Evolutionary conservation across 1,284 basidiomycete genomes (phyloP).

Genomic region (Sporisorium scitamineum): DNA sequence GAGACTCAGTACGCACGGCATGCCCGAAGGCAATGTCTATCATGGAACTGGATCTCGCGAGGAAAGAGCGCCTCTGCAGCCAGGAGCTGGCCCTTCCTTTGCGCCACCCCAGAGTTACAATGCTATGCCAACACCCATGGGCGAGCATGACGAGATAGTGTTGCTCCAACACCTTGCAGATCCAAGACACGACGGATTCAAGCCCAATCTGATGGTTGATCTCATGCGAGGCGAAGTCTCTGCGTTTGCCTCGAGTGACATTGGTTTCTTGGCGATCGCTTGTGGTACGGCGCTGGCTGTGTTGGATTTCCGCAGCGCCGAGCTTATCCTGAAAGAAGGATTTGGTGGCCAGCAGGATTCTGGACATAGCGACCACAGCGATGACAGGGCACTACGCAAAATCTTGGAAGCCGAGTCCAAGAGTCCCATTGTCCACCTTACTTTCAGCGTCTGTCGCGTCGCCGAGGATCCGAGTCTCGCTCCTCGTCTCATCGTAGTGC

Average conservation of each 20-base stretch:
- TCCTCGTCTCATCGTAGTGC: constrained; percentile 56
- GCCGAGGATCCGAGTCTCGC: constrained; percentile 53
- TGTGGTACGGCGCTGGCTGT: constrained; percentile 60
- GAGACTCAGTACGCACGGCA: constrained; percentile 13
- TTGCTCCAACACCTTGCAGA: constrained; percentile 44
- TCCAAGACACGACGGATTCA: constrained; percentile 57
- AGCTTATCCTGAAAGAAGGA: constrained; percentile 62
- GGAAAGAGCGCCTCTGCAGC: background rate
- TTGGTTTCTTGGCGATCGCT: constrained; percentile 62
- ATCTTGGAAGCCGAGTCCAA: constrained; percentile 55
- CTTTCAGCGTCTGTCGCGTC: constrained; percentile 57
- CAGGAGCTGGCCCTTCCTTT: background rate
- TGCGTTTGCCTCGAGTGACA: constrained; percentile 50
- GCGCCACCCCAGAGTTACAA: background rate
- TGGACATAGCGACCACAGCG: constrained; percentile 18
- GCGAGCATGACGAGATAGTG: constrained; percentile 34
- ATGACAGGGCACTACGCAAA: constrained; percentile 30
- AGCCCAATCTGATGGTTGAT: constrained; percentile 60
- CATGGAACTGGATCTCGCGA: background rate
- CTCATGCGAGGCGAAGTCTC: constrained; percentile 57
- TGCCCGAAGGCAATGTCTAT: background rate
- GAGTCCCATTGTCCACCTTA: constrained; percentile 49
- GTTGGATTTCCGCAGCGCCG: constrained; percentile 57
- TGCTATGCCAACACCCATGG: background rate
- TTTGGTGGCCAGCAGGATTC: constrained; percentile 41